phyloP scores from a whole-genome alignment of 352 stramenopile species.

The Blastocystis sp. region DNA sequence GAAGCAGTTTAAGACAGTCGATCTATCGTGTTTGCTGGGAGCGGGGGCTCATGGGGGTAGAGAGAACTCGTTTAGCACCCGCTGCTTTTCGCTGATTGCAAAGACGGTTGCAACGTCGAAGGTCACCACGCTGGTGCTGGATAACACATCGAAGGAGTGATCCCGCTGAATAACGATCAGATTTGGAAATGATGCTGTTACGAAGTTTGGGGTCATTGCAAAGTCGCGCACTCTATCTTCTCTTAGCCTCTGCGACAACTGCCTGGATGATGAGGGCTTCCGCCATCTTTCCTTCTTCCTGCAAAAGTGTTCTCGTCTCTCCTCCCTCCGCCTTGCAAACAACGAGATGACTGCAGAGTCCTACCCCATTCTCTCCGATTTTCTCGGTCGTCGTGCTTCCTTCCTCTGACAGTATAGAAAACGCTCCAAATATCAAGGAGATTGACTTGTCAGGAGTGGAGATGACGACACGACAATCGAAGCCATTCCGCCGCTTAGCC shows the following conservation, averaged over 20 bases:
- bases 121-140: conserved; percentile 1
- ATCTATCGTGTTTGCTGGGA: conserved; percentile 15
- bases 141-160: conserved; percentile 10
- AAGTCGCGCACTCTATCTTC: not conserved
- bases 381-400: not conserved
- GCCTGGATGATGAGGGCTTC: conserved; percentile 14
- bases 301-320: not conserved
- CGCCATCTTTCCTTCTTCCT: conserved; percentile 31
- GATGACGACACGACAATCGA: not conserved
- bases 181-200: not conserved
- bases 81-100: not conserved
- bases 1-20: not conserved
- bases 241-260: conserved; percentile 14
- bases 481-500: conserved; percentile 7
- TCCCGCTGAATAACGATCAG: not conserved
- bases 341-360: not conserved
- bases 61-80: not conserved
- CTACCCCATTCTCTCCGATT: conserved; percentile 16
- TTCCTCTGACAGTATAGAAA: conserved; percentile 6
- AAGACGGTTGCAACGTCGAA: not conserved
- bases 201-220: not conserved
- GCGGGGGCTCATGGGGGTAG: not conserved
- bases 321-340: not conserved
- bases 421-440: not conserved
- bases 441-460: conserved; percentile 17